Evolutionary conservation across 148 eudicot species (phyloP).

Genomic region (Nepenthes mirabilis): DNA sequence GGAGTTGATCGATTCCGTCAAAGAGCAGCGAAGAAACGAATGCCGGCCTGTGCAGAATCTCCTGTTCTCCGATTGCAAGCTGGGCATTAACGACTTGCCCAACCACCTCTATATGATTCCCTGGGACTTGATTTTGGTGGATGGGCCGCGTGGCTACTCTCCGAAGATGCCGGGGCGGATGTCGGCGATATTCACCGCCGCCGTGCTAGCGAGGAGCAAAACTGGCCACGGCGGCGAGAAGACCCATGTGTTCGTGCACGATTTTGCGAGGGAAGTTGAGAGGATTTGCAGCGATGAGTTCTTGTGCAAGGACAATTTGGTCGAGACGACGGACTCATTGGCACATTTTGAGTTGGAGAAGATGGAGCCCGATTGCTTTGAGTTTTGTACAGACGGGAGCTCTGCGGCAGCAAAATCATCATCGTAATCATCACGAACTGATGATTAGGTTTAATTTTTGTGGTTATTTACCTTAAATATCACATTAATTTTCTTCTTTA

Average conservation of each 20-base stretch:
- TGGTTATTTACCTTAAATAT: too few species aligned
- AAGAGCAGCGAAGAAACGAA: slow-evolving; percentile 13
- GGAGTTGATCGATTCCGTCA: slow-evolving; percentile 23
- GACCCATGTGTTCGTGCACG: slow-evolving; percentile 83
- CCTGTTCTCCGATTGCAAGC: slow-evolving; percentile 60
- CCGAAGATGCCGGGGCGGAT: slow-evolving; percentile 50
- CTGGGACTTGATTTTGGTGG: slow-evolving; percentile 77
- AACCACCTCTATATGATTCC: slow-evolving; percentile 57
- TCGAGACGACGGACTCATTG: slow-evolving; percentile 33
- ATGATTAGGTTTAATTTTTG: too few species aligned
- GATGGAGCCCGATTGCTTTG: slow-evolving; percentile 4
- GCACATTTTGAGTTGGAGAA: slow-evolving; percentile 56
- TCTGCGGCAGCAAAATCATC: neutral
- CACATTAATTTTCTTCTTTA: too few species aligned
- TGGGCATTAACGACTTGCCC: slow-evolving; percentile 70
- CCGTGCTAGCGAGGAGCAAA: slow-evolving; percentile 58
- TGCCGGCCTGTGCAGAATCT: slow-evolving; percentile 75
- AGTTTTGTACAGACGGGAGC: slow-evolving; percentile 25
- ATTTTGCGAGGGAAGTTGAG: slow-evolving; percentile 61
- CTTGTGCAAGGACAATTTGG: slow-evolving; percentile 68
- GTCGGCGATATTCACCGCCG: slow-evolving; percentile 67
- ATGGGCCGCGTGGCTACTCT: slow-evolving; percentile 63
- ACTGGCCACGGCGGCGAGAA: slow-evolving; percentile 6
- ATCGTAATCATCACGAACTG: too few species aligned
- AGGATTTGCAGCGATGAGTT: slow-evolving; percentile 59